Conservation (phyloP, 2,329 filamentous ascomycete genomes). For the Microsporum ferrugineum region DNA sequence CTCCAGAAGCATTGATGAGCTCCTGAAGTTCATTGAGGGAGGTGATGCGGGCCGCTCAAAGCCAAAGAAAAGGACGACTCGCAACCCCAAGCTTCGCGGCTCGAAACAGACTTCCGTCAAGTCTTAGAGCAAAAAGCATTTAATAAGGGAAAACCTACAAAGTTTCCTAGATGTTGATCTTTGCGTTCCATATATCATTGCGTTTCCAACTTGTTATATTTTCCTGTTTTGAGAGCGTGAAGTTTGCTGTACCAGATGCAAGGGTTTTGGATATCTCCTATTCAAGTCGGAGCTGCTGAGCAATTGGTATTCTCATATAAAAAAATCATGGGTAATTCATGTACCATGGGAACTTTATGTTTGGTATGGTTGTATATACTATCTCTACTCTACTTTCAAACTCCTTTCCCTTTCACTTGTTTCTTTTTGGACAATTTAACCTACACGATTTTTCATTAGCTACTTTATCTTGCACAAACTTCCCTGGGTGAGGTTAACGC, state of each 20-base stretch:
- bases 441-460: neutral
- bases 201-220: neutral
- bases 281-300: neutral
- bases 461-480: neutral
- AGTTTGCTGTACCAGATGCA: neutral
- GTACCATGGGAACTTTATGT: neutral
- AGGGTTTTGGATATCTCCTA: neutral
- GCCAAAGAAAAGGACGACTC: conserved; percentile 34
- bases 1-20: conserved; percentile 77
- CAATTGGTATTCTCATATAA: neutral
- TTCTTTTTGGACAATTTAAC: neutral
- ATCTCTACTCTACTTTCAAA: conserved; percentile 14
- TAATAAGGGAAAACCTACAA: neutral
- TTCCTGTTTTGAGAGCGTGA: neutral
- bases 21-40: conserved; percentile 90
- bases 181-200: conserved; percentile 2
- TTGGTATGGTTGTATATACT: conserved; percentile 9
- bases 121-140: conserved; percentile 8
- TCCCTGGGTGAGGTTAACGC: neutral
- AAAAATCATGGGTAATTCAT: neutral
- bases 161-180: neutral
- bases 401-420: conserved; percentile 7
- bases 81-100: conserved; percentile 35
- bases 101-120: conserved; percentile 29
- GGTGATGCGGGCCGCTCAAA: conserved; percentile 35